Conservation (phyloP, 1,284 basidiomycete genomes). For the Leccinum olivaceoglutinosum region DNA sequence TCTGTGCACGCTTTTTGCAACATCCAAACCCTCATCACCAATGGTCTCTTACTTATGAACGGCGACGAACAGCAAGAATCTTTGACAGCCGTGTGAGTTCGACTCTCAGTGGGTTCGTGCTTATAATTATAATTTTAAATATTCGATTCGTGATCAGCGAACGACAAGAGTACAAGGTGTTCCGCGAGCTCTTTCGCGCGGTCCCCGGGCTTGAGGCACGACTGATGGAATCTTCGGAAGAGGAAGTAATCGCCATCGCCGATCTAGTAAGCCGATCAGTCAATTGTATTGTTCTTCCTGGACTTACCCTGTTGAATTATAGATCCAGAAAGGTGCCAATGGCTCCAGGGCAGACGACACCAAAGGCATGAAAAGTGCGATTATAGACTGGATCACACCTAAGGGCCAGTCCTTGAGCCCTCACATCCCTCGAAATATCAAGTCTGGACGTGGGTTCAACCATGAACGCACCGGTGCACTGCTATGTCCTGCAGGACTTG, state of each 20-base stretch:
- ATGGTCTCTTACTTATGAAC: not conserved
- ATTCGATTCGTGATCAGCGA: not conserved
- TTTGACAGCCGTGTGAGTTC: not conserved
- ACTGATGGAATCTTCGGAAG: not conserved
- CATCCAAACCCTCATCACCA: not conserved
- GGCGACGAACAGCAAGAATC: not conserved
- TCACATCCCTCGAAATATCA: not conserved
- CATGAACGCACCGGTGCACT: not conserved
- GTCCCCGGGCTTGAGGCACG: not conserved
- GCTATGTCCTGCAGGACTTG: not conserved
- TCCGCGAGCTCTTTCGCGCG: not conserved
- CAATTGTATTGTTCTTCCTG: not conserved
- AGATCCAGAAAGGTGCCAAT: not conserved
- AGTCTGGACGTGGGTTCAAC: not conserved
- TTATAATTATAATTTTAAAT: not conserved
- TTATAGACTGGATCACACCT: not conserved
- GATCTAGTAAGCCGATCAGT: not conserved
- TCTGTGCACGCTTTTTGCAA: not conserved
- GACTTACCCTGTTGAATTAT: not conserved
- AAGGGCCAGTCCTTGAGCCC: not conserved
- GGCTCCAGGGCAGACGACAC: not conserved
- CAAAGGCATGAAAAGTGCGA: not conserved
- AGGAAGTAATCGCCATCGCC: not conserved
- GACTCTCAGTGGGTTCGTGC: not conserved
- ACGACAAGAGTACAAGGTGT: not conserved